Evolutionary conservation across 495 filamentous ascomycete genomes (phyloP).

Genomic region (Xylaria castorea): DNA sequence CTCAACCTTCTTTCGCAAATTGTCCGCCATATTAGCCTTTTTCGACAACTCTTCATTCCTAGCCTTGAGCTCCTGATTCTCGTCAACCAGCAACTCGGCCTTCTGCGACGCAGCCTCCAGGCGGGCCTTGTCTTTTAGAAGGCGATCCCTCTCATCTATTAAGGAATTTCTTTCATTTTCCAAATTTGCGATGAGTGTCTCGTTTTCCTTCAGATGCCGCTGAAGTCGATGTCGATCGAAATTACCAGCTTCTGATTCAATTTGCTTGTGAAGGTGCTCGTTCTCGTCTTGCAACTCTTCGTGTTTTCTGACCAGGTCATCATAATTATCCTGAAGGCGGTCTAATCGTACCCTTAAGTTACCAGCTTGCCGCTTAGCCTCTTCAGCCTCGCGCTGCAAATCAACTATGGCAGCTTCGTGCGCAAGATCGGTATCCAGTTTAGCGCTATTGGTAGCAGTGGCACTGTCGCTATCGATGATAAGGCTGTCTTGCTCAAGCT

Average conservation of each 20-base stretch:
- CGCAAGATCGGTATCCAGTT: constrained; percentile 38
- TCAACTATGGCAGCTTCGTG: constrained; percentile 37
- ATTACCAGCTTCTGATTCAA: constrained; percentile 54
- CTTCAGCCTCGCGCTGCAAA: constrained; percentile 47
- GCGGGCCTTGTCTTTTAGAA: constrained; percentile 53
- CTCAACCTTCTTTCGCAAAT: constrained; percentile 77
- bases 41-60: constrained; percentile 77
- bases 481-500: constrained; percentile 25
- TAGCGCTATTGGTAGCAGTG: constrained; percentile 8
- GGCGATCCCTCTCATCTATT: constrained; percentile 45
- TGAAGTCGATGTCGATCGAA: constrained; percentile 41
- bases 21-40: constrained; percentile 78
- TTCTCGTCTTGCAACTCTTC: constrained; percentile 58
- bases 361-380: constrained; percentile 61
- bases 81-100: constrained; percentile 55
- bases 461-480: constrained; percentile 25
- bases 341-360: constrained; percentile 62
- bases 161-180: constrained; percentile 52
- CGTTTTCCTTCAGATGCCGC: constrained; percentile 38
- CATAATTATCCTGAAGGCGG: constrained; percentile 64
- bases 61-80: constrained; percentile 70
- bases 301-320: constrained; percentile 67
- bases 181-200: constrained; percentile 44
- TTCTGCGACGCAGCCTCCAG: constrained; percentile 53
- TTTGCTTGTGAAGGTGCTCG: constrained; percentile 65